Conservation (phyloP, 768 basidiomycete genomes). For the Boletus pseudopeckii region DNA sequence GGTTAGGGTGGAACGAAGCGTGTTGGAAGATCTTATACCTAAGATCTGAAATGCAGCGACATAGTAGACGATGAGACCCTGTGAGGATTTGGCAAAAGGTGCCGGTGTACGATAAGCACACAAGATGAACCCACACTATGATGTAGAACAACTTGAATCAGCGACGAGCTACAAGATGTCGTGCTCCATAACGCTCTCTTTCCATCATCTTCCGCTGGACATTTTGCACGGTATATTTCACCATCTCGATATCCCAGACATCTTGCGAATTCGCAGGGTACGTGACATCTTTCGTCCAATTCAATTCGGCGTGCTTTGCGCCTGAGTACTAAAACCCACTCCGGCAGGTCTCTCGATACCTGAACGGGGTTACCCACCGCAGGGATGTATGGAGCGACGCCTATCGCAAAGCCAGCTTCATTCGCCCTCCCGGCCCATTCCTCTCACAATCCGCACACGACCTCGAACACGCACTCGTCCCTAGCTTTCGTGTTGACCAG, state of each 20-base stretch:
- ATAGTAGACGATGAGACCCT: no score
- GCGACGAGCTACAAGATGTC: background rate
- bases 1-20: no score
- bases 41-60: no score
- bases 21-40: no score
- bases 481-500: slow-evolving; percentile 5
- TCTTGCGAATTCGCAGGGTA: slow-evolving; percentile 17
- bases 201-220: slow-evolving; percentile 15
- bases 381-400: slow-evolving; percentile 16
- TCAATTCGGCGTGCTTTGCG: background rate
- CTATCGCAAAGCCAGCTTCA: slow-evolving; percentile 12
- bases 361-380: slow-evolving; percentile 2
- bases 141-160: background rate
- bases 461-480: slow-evolving; percentile 14
- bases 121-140: background rate
- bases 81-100: no score
- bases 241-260: slow-evolving; percentile 17
- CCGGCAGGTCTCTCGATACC: slow-evolving; percentile 10
- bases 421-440: slow-evolving; percentile 19
- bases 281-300: background rate
- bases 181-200: background rate
- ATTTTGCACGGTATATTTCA: slow-evolving; percentile 7
- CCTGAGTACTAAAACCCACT: background rate
- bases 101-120: background rate
- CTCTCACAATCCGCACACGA: slow-evolving; percentile 10